Conservation (phyloP, 2,329 filamentous ascomycete species). For the Ophiostoma sp. region DNA sequence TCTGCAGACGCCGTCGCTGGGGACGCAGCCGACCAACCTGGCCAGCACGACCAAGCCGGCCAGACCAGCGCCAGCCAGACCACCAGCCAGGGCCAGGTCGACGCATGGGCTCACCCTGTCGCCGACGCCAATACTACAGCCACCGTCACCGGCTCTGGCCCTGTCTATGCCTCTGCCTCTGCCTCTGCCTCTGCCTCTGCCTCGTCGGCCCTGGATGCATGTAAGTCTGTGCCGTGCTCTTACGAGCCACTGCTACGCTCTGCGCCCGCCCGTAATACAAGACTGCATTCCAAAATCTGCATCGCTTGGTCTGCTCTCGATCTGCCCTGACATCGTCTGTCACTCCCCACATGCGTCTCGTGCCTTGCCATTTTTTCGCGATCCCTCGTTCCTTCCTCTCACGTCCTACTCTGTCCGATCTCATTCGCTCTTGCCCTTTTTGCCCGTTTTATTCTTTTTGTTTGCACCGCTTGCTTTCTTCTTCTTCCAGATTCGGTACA, state of each 20-base stretch:
- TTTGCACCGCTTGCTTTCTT: neutral
- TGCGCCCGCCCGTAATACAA: no score
- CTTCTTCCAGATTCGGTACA: neutral
- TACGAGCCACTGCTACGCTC: neutral
- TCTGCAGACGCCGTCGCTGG: neutral
- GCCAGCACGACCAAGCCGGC: neutral
- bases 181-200: neutral
- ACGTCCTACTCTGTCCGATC: neutral
- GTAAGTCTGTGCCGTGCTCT: neutral
- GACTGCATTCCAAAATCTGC: neutral
- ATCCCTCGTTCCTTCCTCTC: no score
- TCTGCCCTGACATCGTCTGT: neutral
- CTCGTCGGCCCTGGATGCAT: neutral
- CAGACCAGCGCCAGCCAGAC: neutral
- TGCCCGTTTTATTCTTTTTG: neutral
- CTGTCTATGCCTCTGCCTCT: neutral
- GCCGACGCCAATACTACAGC: neutral
- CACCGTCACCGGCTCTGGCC: neutral
- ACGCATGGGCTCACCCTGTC: neutral
- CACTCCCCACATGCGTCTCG: constrained; percentile 1
- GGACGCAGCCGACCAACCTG: neutral
- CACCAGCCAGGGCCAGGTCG: neutral
- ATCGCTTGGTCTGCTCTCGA: neutral
- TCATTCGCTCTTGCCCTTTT: neutral
- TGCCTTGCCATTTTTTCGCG: constrained; percentile 10